Evolutionary conservation across 2,329 filamentous ascomycete species (phyloP).

Genomic region (Neonectria sp.): DNA sequence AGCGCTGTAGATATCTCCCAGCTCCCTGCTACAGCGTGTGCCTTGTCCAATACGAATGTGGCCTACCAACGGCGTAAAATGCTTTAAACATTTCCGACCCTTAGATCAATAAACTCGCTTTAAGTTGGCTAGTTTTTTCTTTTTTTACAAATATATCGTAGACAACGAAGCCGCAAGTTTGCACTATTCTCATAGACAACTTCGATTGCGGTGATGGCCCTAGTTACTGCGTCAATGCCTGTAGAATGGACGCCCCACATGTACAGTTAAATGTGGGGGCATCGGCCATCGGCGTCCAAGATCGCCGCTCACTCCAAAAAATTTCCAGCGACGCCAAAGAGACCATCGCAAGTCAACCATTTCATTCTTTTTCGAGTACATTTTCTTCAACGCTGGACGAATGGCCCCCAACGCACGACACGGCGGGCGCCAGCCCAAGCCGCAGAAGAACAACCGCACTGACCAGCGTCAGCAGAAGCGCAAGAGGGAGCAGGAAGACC

Average conservation of each 20-base stretch:
- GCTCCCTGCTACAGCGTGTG: no score
- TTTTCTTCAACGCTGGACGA: slow-evolving; percentile 17
- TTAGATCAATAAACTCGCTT: no score
- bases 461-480: slow-evolving; percentile 56
- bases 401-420: slow-evolving; percentile 46
- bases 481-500: slow-evolving; percentile 55
- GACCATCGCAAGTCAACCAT: slow-evolving; percentile 22
- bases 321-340: slow-evolving; percentile 43
- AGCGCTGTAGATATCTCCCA: no score
- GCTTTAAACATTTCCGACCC: no score
- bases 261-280: slow-evolving; percentile 17
- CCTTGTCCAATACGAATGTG: no score
- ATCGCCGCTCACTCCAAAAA: slow-evolving; percentile 46
- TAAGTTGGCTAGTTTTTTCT: no score
- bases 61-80: no score
- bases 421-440: slow-evolving; percentile 44
- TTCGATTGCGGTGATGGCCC: no score
- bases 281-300: slow-evolving; percentile 40
- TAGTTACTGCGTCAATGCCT: neutral
- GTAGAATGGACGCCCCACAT: neutral
- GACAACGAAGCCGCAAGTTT: no score
- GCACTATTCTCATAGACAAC: neutral
- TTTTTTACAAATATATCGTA: neutral
- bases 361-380: slow-evolving; percentile 10
- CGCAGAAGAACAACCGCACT: slow-evolving; percentile 49